Base-by-base conservation (phyloP, 2,329 filamentous ascomycete species). In the Penicillium glabrum region DNA sequence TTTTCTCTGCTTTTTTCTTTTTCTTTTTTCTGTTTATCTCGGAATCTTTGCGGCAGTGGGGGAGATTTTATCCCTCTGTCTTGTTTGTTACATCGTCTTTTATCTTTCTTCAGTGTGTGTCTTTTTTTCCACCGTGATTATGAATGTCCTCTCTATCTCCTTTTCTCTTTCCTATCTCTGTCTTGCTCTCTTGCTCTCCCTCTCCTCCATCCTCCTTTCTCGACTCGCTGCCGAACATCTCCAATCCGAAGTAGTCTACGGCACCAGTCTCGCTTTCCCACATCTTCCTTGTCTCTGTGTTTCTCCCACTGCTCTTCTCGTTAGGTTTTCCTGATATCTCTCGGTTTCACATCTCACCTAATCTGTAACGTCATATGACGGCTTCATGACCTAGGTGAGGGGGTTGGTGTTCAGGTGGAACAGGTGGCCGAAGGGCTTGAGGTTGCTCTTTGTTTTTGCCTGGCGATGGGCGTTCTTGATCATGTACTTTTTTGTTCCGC, bases 21-120 rank as follows among this genome's bases (percentile, higher is more conserved):
- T 58, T 46, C 21, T 23, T 33, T 52, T 57, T 52, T 51, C 33
- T 59, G 61, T 69, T 69, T 69, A 72, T 75, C 69, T 75, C 74
- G 70, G 72, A 76, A 74, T 73, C 65, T 74, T 71, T 69, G 69
- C 66, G 47, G 41, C 29, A 54, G 68, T 89, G 51, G 58, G 66
- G 62, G 50, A 33, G 31, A 66, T 58, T 64, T 67, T 45, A 48
- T 27, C 49, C 56, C 56, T 35, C 63, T 67, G 61, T 68, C 66
- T 66, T 64, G 61, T 57, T 57, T 59, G 52, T 61, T 43, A 53
- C 56, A 54, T 57, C 46, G 41, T 54, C 27, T 60, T 60, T 23
- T 62, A 50, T 61, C 50, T 46, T 60, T 66, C 55, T 39, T 60
- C 49, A 56, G 47, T 65, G 23, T 53, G 59, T 35, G 54, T 56